These are phyloP conservation scores for Chaetomium sp. DNA, from an alignment of 2,329 filamentous ascomycete genomes.

Conservation along the genomic window DNA sequence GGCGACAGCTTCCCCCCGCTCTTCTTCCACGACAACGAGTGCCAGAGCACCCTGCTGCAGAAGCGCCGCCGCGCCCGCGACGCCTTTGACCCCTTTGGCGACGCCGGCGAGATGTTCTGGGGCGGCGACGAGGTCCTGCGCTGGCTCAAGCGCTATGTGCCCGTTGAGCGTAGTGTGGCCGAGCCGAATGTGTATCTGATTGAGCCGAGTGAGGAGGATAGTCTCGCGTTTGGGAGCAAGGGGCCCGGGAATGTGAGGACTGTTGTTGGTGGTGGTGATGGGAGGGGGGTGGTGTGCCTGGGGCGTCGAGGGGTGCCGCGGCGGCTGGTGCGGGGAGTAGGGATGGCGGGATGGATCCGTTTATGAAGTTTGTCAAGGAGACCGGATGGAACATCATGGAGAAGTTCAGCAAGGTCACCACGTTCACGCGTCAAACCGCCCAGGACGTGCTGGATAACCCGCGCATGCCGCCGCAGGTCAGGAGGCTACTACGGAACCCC, in stretches of 20 bases:
- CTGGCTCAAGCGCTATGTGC: constrained; percentile 84
- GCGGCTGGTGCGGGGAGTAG: neutral
- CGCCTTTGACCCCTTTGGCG: constrained; percentile 87
- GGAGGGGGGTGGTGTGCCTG: constrained; percentile 32
- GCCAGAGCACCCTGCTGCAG: constrained; percentile 90
- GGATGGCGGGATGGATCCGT: constrained; percentile 87
- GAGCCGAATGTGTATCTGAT: constrained; percentile 92
- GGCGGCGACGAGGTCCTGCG: constrained; percentile 92
- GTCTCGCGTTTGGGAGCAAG: constrained; percentile 73
- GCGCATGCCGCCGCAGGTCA: constrained; percentile 84
- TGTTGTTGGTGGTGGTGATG: constrained; percentile 49
- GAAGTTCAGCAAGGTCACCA: constrained; percentile 95
- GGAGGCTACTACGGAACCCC: constrained; percentile 81
- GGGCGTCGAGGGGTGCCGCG: constrained; percentile 38
- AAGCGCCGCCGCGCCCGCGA: constrained; percentile 84
- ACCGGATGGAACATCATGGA: constrained; percentile 96
- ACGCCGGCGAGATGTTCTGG: constrained; percentile 89
- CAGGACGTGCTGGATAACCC: constrained; percentile 92
- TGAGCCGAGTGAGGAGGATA: constrained; percentile 83
- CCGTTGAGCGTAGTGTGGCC: constrained; percentile 78
- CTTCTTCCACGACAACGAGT: constrained; percentile 98
- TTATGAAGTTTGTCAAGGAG: constrained; percentile 92
- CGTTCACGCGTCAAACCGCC: constrained; percentile 87
- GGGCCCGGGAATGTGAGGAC: constrained; percentile 52
- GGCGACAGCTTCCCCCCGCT: constrained; percentile 94